Conservation (phyloP, 257 asterid species). For the Penstemon davidsonii region DNA sequence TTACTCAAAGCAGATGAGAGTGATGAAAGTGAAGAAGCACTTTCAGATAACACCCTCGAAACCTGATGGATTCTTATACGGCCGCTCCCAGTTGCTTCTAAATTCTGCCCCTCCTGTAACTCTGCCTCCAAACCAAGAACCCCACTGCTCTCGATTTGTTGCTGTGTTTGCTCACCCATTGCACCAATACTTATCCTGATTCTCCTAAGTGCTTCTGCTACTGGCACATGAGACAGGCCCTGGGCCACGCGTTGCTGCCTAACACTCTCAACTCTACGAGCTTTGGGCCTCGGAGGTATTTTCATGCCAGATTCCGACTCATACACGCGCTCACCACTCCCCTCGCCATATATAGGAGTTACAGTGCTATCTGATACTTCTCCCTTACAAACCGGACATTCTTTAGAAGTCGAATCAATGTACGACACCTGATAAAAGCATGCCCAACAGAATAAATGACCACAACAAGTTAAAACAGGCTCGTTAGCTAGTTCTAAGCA, state of each 20-base stretch:
- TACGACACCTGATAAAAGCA: constrained; percentile 55
- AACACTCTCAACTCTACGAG: constrained; percentile 48
- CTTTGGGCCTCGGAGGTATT: constrained; percentile 61
- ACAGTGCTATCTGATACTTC: constrained; percentile 51
- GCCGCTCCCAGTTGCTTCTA: constrained; percentile 35
- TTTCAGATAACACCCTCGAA: not conserved
- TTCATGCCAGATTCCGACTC: constrained; percentile 37
- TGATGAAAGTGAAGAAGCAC: too few species aligned
- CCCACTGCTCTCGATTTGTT: not conserved
- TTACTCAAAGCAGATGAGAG: constrained; percentile 61
- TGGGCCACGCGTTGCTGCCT: constrained; percentile 51
- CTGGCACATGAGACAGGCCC: constrained; percentile 48
- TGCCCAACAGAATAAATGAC: constrained; percentile 60
- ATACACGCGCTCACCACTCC: constrained; percentile 29
- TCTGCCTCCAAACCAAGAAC: constrained; percentile 4
- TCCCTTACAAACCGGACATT: constrained; percentile 58
- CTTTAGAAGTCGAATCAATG: constrained; percentile 47
- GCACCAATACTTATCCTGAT: constrained; percentile 53
- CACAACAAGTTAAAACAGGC: constrained; percentile 58
- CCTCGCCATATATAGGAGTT: constrained; percentile 52
- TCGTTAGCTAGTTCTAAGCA: constrained; percentile 48
- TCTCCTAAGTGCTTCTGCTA: constrained; percentile 54
- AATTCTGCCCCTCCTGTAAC: constrained; percentile 35
- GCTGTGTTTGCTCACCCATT: constrained; percentile 33
- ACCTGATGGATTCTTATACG: constrained; percentile 56